Percentiles rank a stretch among this genome's conserved stretches.
phyloP scores from a whole-genome alignment of 768 basidiomycete species.

The Rhizopogon vinicolor region DNA sequence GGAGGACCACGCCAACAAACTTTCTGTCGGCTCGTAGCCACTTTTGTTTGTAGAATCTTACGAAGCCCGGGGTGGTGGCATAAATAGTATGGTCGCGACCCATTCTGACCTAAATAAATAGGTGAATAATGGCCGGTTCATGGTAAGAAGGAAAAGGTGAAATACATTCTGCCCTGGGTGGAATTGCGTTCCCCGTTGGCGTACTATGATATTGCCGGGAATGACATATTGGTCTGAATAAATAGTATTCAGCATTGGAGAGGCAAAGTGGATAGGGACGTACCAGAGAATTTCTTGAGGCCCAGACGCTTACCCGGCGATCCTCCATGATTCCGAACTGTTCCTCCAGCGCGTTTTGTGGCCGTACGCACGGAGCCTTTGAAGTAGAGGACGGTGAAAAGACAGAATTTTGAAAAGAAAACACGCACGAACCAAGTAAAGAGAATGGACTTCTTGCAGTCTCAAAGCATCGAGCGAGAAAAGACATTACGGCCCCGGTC shows the following conservation, averaged over 20 bases:
- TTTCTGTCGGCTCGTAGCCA: constrained; percentile 70
- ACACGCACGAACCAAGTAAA: constrained; percentile 22
- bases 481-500: constrained; percentile 5
- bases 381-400: constrained; percentile 2
- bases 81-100: constrained; percentile 95
- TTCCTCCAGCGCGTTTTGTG: constrained; percentile 95
- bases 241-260: constrained; percentile 5
- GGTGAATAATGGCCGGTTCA: constrained; percentile 4
- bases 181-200: constrained; percentile 90
- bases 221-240: constrained; percentile 80
- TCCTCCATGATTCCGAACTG: constrained; percentile 87
- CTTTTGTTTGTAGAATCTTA: constrained; percentile 89
- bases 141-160: constrained; percentile 7
- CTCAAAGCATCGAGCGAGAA: constrained; percentile 41
- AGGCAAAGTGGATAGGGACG: constrained; percentile 13
- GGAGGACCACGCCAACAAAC: constrained; percentile 80
- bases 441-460: constrained; percentile 47
- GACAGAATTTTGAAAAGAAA: neutral
- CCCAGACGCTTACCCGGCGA: constrained; percentile 93
- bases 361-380: constrained; percentile 80
- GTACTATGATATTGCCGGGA: constrained; percentile 93
- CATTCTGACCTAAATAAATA: constrained; percentile 63
- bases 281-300: constrained; percentile 94
- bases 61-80: constrained; percentile 84
- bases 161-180: constrained; percentile 92